Conservation (phyloP, 306 rosid genomes). For the Vigna mungo region DNA sequence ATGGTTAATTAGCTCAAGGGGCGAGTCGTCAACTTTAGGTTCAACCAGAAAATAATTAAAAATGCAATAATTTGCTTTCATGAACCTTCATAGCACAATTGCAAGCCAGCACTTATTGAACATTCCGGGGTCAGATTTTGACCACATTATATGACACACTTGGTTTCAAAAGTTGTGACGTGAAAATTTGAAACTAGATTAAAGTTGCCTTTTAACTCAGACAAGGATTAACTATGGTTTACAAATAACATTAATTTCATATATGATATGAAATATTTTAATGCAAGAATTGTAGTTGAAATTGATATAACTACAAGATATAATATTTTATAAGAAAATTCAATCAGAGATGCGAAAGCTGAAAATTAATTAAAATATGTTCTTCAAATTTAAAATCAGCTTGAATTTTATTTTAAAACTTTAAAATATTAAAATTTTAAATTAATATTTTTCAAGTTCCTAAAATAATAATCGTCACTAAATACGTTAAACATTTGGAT, state of each 20-base stretch:
- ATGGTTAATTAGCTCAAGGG: not conserved
- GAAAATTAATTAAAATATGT: not conserved
- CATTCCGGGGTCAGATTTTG: slow-evolving; percentile 39
- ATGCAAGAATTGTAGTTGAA: not conserved
- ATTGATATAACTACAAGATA: not conserved
- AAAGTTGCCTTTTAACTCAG: not conserved
- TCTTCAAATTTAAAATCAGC: too few species aligned
- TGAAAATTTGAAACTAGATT: not conserved
- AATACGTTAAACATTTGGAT: too few species aligned
- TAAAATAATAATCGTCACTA: too few species aligned
- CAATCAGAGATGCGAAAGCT: not conserved
- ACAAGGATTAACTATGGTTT: not conserved
- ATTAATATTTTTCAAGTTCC: too few species aligned
- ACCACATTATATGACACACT: not conserved
- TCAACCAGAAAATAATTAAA: not conserved
- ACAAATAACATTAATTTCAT: not conserved
- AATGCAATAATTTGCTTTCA: not conserved
- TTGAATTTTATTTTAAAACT: too few species aligned
- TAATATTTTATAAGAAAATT: not conserved
- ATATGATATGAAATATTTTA: not conserved
- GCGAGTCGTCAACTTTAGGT: slow-evolving; percentile 38
- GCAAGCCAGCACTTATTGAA: not conserved
- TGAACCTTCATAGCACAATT: slow-evolving; percentile 29
- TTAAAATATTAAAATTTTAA: too few species aligned
- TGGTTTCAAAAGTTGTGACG: slow-evolving; percentile 22